Evolutionary conservation across 768 basidiomycete species (phyloP).

Genomic region (Serendipita vermifera): DNA sequence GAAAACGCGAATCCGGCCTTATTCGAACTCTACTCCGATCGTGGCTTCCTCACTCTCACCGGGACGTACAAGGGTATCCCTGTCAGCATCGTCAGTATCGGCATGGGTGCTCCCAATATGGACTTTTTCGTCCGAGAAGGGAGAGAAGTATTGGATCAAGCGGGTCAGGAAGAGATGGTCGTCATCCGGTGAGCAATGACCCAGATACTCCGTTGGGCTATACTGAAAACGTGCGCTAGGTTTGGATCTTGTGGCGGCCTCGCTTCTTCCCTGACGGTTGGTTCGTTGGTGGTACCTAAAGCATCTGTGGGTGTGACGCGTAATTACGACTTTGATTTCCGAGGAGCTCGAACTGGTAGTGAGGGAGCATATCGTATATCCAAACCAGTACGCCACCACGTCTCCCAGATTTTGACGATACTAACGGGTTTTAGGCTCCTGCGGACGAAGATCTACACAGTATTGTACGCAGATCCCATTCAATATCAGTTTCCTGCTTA

Average conservation of each 20-base stretch:
- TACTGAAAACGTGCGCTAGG: constrained; percentile 25
- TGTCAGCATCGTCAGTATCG: constrained; percentile 62
- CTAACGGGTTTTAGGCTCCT: constrained; percentile 31
- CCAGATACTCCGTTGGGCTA: background rate
- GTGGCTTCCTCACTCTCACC: constrained; percentile 63
- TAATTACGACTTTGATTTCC: constrained; percentile 69
- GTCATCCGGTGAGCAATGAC: constrained; percentile 32
- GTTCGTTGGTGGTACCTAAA: constrained; percentile 58
- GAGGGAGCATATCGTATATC: constrained; percentile 53
- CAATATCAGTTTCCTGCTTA: background rate
- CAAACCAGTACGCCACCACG: constrained; percentile 37
- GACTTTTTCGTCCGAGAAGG: constrained; percentile 78
- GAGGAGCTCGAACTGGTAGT: constrained; percentile 16
- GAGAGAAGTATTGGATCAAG: constrained; percentile 38
- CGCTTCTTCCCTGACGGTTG: constrained; percentile 48
- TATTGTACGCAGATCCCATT: constrained; percentile 29
- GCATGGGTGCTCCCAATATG: constrained; percentile 73
- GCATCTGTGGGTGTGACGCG: constrained; percentile 54
- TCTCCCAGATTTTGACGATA: constrained; percentile 13
- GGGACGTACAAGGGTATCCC: constrained; percentile 51
- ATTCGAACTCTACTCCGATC: constrained; percentile 54
- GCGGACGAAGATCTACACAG: constrained; percentile 44
- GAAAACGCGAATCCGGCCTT: background rate
- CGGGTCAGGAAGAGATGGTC: constrained; percentile 43
- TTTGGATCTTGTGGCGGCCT: constrained; percentile 74